phyloP scores from a whole-genome alignment of 768 basidiomycete species.

The Kockovaella imperatae region DNA sequence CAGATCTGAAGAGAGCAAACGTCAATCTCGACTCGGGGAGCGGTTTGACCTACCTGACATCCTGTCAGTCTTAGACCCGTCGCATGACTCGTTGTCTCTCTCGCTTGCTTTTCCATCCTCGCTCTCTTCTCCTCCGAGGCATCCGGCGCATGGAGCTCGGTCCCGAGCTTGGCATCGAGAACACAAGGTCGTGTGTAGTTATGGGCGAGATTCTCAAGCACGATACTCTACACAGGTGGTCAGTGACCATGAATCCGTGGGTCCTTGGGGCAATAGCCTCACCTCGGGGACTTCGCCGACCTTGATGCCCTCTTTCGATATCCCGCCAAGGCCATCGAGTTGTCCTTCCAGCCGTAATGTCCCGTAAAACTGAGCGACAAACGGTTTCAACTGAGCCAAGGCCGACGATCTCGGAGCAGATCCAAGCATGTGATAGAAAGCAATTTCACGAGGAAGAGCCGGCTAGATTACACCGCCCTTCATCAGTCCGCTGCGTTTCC shows the following conservation, averaged over 20 bases:
- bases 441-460: slow-evolving; percentile 39
- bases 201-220: slow-evolving; percentile 73
- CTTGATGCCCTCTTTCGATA: slow-evolving; percentile 10
- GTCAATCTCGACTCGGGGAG: background rate
- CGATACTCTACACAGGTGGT: slow-evolving; percentile 50
- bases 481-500: too few species aligned
- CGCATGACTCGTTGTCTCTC: slow-evolving; percentile 61
- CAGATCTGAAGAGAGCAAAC: slow-evolving; percentile 55
- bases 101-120: slow-evolving; percentile 67
- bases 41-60: slow-evolving; percentile 61
- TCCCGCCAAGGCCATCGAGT: slow-evolving; percentile 37
- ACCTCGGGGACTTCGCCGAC: slow-evolving; percentile 25
- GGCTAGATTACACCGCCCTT: too few species aligned
- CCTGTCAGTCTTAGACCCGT: slow-evolving; percentile 80
- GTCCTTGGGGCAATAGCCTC: slow-evolving; percentile 3
- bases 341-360: slow-evolving; percentile 66
- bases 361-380: slow-evolving; percentile 70
- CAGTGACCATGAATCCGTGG: background rate
- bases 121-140: slow-evolving; percentile 64
- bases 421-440: slow-evolving; percentile 41
- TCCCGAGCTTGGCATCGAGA: slow-evolving; percentile 89
- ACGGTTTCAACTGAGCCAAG: slow-evolving; percentile 45
- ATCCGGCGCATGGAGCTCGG: slow-evolving; percentile 64
- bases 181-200: slow-evolving; percentile 73
- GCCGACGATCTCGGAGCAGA: slow-evolving; percentile 10